Percentiles rank a stretch among this genome's conserved stretches.
Evolutionary conservation across 2,329 filamentous ascomycete species (phyloP).

Genomic region (Periconia sp.): DNA sequence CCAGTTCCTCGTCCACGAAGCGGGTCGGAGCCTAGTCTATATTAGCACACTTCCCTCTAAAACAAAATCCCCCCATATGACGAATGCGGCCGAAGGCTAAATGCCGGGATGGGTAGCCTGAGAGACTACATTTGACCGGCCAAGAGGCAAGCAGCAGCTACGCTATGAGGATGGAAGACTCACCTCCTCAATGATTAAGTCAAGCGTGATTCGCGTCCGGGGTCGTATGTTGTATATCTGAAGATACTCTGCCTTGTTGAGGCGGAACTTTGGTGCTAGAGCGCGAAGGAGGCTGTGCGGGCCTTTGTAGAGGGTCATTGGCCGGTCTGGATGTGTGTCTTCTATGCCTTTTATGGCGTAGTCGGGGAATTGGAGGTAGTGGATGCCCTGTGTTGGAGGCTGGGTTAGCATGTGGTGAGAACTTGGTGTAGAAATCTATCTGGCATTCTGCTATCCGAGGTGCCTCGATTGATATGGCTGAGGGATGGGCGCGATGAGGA

Average conservation of each 20-base stretch:
- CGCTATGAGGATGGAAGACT: slow-evolving; percentile 5
- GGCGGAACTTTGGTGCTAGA: slow-evolving; percentile 32
- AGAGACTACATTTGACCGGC: no score
- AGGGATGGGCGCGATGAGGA: slow-evolving; percentile 1
- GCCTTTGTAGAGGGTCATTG: slow-evolving; percentile 44
- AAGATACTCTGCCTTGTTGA: slow-evolving; percentile 48
- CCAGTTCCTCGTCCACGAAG: slow-evolving; percentile 36
- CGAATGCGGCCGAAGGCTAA: no score
- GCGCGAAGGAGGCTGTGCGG: slow-evolving; percentile 38
- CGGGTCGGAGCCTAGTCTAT: slow-evolving; percentile 31
- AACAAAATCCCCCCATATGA: no score
- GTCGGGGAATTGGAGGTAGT: slow-evolving; percentile 48
- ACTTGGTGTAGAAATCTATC: no score
- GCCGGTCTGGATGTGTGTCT: slow-evolving; percentile 26
- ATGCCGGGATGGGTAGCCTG: no score
- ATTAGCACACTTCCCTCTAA: neutral
- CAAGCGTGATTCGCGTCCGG: slow-evolving; percentile 35
- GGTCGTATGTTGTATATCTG: slow-evolving; percentile 46
- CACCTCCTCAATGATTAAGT: slow-evolving; percentile 45
- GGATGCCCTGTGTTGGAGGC: slow-evolving; percentile 49
- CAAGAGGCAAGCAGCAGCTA: no score
- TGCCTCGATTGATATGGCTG: no score
- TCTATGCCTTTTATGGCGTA: slow-evolving; percentile 17
- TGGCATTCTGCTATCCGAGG: no score
- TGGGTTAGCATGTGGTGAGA: slow-evolving; percentile 9